A percentile compares a stretch with the other conserved stretches of the same genome.
These are phyloP conservation scores for Rhizopus microsporus DNA, from an alignment of 371 early-diverging fungal genomes.

Conservation along the genomic window DNA sequence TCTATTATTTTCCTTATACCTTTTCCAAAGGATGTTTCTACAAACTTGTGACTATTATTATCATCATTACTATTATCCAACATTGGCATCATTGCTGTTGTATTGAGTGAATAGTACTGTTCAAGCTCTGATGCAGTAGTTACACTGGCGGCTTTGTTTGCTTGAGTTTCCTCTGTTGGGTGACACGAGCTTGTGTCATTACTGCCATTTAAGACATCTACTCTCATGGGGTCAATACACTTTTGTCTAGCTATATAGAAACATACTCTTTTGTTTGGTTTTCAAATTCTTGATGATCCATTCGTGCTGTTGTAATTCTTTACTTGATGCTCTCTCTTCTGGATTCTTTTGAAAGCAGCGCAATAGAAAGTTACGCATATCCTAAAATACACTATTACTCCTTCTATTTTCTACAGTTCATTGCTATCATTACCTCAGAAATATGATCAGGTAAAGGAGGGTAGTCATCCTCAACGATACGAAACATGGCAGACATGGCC, in stretches of 20 bases:
- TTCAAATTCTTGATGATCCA: slow-evolving; percentile 66
- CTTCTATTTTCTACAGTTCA: background rate
- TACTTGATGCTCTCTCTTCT: slow-evolving; percentile 66
- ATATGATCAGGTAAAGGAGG: slow-evolving; percentile 87
- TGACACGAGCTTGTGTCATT: background rate
- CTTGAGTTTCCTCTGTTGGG: background rate
- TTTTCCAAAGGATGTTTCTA: slow-evolving; percentile 42
- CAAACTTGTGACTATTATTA: slow-evolving; percentile 38
- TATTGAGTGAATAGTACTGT: slow-evolving; percentile 3
- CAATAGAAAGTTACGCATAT: slow-evolving; percentile 73
- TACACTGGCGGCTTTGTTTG: background rate
- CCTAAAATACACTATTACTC: slow-evolving; percentile 25
- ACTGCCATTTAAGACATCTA: background rate
- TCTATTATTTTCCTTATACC: slow-evolving; percentile 21
- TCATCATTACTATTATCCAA: slow-evolving; percentile 15
- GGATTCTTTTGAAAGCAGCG: slow-evolving; percentile 86
- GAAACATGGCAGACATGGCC: slow-evolving; percentile 87
- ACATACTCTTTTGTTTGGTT: slow-evolving; percentile 12
- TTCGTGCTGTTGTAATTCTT: slow-evolving; percentile 62
- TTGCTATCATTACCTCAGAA: slow-evolving; percentile 52
- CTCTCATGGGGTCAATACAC: slow-evolving; percentile 8
- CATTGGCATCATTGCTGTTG: slow-evolving; percentile 4
- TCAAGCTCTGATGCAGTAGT: background rate
- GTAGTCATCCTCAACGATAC: slow-evolving; percentile 86
- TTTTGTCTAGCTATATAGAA: slow-evolving; percentile 6